These are phyloP conservation scores for Leishmania arabica DNA, from an alignment of 208 protist genomes.

Conservation along the genomic window DNA sequence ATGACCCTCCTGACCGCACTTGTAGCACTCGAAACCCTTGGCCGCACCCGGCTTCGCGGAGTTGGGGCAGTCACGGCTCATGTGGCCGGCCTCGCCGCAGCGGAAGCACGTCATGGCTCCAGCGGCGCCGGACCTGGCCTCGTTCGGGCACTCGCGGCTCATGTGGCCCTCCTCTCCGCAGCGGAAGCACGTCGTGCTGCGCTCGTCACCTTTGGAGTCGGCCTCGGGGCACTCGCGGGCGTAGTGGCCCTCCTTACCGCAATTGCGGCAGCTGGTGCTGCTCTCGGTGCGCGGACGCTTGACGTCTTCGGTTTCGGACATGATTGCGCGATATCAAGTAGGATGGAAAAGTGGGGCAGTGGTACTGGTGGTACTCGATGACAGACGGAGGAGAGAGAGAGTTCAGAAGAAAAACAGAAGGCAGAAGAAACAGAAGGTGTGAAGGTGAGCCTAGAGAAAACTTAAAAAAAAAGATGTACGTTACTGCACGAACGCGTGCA, in stretches of 20 bases:
- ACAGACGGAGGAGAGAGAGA: background rate
- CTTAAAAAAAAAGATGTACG: conserved; percentile 8
- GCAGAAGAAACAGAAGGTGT: background rate
- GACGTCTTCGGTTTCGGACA: conserved; percentile 36
- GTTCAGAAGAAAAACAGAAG: background rate
- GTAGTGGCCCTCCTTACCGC: conserved; percentile 85
- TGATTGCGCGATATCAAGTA: conserved; percentile 6
- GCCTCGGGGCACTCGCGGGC: conserved; percentile 80
- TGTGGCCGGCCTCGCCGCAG: conserved; percentile 76
- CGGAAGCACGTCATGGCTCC: conserved; percentile 76
- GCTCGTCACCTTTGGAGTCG: conserved; percentile 35
- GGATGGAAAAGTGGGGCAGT: background rate
- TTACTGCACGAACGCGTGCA: background rate
- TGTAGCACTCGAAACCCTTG: conserved; percentile 67
- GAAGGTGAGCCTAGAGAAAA: conserved; percentile 9
- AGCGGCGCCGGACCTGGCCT: conserved; percentile 32
- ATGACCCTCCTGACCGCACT: conserved; percentile 77
- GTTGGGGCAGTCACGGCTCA: conserved; percentile 90
- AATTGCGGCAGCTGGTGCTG: conserved; percentile 67
- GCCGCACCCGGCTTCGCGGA: conserved; percentile 43
- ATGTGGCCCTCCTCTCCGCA: conserved; percentile 71
- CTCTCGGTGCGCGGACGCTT: conserved; percentile 30
- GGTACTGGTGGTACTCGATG: background rate
- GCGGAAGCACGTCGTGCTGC: conserved; percentile 64
- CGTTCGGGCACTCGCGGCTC: conserved; percentile 68